Base-by-base conservation (phyloP, 225 moss, liverwort and hornwort genomes). In the Pseudoscleropodium purum region DNA sequence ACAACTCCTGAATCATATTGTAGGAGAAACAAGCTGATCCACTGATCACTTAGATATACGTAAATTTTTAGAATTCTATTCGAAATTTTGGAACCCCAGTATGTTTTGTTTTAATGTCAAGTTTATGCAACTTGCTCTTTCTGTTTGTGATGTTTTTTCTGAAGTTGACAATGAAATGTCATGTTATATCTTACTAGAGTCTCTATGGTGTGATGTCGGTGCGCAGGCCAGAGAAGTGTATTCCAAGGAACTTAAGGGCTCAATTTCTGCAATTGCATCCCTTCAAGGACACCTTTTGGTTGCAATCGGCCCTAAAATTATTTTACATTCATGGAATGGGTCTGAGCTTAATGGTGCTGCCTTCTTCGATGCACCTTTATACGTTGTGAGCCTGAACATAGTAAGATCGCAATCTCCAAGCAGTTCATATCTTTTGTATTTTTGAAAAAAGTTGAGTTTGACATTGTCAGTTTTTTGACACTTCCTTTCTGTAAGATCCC, bases 321-420 rank as follows among this genome's bases (percentile, higher is more conserved):
- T 99, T 88, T 94, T 99, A 47, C 99, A 99, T 90, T 96, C 96
- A 24, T 99, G 99, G 99, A 99, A 96, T 91, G 99, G 99, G 60
- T 94, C 97, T 59, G 99, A 99, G 92, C 90, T 99, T 18, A 99
- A 96, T 85, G 99, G 99, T 92, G 97, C 97, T 90, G 99, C 99
- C 81, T 99, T 99, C 92, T 99, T 99, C 64, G 99, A 99, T 94
- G 99, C 99, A 66, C 99, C 99, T 56, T 94, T 99, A 66, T 95
- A 97, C 89, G 99, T 99, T 83, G 99, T 97, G 94, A 99, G 99
- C 95, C 93, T 99, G 61, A 99, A 99, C 90, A 97, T 99, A 87
- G 99, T 95, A 94, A 92, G 95, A 90, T 74, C 27, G n/a, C 61
- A 67, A 87, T 65, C 93, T 64, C 77, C 70, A 57, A 74, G 75